A percentile compares a stretch with the other conserved stretches of the same genome.
Conservation (phyloP, 768 basidiomycete genomes). For the Crassisporium funariophilum region DNA sequence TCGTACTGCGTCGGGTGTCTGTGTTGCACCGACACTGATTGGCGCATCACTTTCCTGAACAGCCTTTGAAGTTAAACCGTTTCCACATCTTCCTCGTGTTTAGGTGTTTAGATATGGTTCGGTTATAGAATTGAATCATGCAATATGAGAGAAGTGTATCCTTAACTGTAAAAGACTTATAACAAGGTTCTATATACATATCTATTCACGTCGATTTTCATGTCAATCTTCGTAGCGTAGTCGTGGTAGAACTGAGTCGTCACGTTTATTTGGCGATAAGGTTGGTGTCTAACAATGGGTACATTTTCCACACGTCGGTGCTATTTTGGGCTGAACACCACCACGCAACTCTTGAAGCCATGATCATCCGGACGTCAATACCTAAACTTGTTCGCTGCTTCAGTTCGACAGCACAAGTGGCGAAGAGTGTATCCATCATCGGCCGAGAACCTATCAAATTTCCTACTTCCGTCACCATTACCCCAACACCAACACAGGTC, state of each 20-base stretch:
- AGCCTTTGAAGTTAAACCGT: slow-evolving; percentile 15
- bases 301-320: neutral
- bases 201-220: no score
- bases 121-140: neutral
- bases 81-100: no score
- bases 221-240: no score
- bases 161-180: no score
- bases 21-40: slow-evolving; percentile 75
- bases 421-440: slow-evolving; percentile 65
- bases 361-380: slow-evolving; percentile 38
- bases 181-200: no score
- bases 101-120: neutral
- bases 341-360: no score
- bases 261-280: neutral
- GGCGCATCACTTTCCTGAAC: slow-evolving; percentile 89
- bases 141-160: no score
- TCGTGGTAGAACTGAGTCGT: no score
- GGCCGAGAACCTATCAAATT: slow-evolving; percentile 59
- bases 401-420: slow-evolving; percentile 49
- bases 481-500: slow-evolving; percentile 39
- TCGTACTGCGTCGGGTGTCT: slow-evolving; percentile 82
- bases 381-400: slow-evolving; percentile 42
- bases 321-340: neutral
- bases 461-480: slow-evolving; percentile 44
- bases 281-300: neutral